Conservation (phyloP, 192 early-diverging fungal genomes). For the Entomortierella parvispora region DNA sequence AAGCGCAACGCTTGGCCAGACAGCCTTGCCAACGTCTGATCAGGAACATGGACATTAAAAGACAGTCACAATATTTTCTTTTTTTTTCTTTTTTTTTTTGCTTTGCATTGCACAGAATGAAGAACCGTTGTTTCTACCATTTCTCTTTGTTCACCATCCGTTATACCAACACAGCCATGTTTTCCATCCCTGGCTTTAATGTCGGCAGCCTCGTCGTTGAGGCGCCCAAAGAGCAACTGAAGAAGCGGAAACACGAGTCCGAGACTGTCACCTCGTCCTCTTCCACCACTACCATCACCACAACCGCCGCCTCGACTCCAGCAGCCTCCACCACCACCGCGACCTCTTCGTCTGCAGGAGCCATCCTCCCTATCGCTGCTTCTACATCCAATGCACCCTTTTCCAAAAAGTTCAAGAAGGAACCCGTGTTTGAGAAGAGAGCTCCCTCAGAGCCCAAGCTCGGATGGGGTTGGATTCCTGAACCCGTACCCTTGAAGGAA, state of each 20-base stretch:
- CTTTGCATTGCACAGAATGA: not conserved
- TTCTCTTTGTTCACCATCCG: not conserved
- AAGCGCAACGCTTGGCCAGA: not conserved
- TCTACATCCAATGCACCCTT: conserved; percentile 41
- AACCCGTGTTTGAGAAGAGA: conserved; percentile 20
- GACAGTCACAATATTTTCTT: conserved; percentile 2
- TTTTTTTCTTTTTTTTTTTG: conserved; percentile 20
- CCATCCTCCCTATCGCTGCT: conserved; percentile 3
- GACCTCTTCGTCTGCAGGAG: not conserved
- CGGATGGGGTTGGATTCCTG: conserved; percentile 36
- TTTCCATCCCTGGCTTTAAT: conserved; percentile 45
- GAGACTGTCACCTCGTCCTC: not conserved
- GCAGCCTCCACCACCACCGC: not conserved
- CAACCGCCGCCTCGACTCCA: not conserved
- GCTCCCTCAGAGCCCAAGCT: conserved; percentile 29
- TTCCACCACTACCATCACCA: not conserved
- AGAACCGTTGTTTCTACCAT: not conserved
- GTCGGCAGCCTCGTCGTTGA: conserved; percentile 49
- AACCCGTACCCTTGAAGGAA: conserved; percentile 43
- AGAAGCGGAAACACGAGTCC: conserved; percentile 38
- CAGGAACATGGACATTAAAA: not conserved
- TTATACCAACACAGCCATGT: conserved; percentile 28
- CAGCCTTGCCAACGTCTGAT: not conserved
- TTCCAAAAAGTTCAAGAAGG: conserved; percentile 44
- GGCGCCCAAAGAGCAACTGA: conserved; percentile 48